Conservation (phyloP, 2,329 filamentous ascomycete genomes). For the Ophiostoma tasmaniense region DNA sequence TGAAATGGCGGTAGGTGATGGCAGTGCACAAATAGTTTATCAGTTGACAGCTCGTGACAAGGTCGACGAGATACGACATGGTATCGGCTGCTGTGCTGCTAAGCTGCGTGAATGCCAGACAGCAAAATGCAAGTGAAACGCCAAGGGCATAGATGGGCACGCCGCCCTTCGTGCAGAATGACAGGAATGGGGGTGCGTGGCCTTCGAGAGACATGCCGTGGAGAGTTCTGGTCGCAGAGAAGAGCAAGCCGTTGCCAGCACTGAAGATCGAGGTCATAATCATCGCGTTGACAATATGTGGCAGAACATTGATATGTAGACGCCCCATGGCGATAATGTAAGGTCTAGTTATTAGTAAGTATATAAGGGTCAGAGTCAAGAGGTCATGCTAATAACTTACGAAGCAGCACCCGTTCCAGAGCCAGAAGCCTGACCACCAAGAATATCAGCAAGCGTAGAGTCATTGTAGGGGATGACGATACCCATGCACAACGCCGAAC, state of each 20-base stretch:
- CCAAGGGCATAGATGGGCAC: constrained; percentile 57
- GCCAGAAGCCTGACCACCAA: constrained; percentile 39
- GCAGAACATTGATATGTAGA: constrained; percentile 44
- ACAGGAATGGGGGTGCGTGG: constrained; percentile 44
- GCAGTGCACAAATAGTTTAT: constrained; percentile 50
- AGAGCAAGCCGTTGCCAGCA: constrained; percentile 54
- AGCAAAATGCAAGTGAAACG: constrained; percentile 41
- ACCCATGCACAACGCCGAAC: constrained; percentile 54
- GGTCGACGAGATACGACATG: constrained; percentile 33
- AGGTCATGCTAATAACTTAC: not conserved
- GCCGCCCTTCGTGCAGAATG: constrained; percentile 45
- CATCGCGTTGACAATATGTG: constrained; percentile 54
- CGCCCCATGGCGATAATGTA: constrained; percentile 49
- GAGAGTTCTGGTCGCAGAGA: constrained; percentile 52
- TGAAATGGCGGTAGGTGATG: constrained; percentile 51
- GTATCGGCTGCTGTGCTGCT: constrained; percentile 41
- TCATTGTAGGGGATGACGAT: constrained; percentile 56
- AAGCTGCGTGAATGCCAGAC: constrained; percentile 54
- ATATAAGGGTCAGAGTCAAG: not conserved
- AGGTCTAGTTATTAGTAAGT: constrained; percentile 21
- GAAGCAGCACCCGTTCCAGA: constrained; percentile 42
- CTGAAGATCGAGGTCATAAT: constrained; percentile 52
- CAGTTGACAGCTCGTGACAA: constrained; percentile 51
- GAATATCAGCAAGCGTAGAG: constrained; percentile 42
- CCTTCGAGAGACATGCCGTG: constrained; percentile 51